Conservation (phyloP, 495 filamentous ascomycete genomes). For the Xylaria scruposa region DNA sequence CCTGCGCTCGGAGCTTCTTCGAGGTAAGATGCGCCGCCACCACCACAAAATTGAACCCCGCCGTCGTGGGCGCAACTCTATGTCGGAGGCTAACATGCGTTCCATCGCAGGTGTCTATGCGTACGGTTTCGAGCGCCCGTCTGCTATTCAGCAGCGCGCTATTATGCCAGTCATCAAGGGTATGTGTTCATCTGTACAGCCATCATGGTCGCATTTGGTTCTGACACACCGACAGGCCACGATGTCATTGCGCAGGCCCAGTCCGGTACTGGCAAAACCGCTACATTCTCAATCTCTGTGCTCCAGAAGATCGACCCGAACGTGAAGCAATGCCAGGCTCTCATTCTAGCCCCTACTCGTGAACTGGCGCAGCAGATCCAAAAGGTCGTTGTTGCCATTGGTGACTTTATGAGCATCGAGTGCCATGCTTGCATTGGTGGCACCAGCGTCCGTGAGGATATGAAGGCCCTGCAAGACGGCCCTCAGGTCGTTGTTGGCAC, state of each 20-base stretch:
- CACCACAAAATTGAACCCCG: constrained; percentile 1
- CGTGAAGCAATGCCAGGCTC: constrained; percentile 92
- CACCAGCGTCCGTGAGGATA: constrained; percentile 97
- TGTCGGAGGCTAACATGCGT: constrained; percentile 15
- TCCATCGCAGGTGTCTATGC: constrained; percentile 84
- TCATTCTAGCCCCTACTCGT: constrained; percentile 96
- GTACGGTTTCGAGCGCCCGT: constrained; percentile 99
- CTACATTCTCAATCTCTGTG: constrained; percentile 98
- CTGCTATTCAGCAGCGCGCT: constrained; percentile 98
- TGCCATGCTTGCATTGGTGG: constrained; percentile 99
- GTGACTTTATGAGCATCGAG: constrained; percentile 99
- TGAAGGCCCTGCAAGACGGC: constrained; percentile 93
- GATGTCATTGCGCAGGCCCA: constrained; percentile 99
- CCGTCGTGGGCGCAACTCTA: constrained; percentile 13
- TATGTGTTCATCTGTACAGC: constrained; percentile 55
- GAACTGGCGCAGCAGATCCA: constrained; percentile 99
- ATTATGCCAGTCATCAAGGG: constrained; percentile 99
- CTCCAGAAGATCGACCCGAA: constrained; percentile 96
- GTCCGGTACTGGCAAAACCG: constrained; percentile 99
- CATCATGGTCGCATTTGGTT: constrained; percentile 25
- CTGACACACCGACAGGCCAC: constrained; percentile 66
- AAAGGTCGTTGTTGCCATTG: constrained; percentile 96
- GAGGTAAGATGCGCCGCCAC: constrained; percentile 67
- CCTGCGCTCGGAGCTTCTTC: constrained; percentile 93
- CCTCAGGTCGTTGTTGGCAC: constrained; percentile 97